Conservation (phyloP, 2,329 filamentous ascomycete genomes). For the Alternaria sp. region DNA sequence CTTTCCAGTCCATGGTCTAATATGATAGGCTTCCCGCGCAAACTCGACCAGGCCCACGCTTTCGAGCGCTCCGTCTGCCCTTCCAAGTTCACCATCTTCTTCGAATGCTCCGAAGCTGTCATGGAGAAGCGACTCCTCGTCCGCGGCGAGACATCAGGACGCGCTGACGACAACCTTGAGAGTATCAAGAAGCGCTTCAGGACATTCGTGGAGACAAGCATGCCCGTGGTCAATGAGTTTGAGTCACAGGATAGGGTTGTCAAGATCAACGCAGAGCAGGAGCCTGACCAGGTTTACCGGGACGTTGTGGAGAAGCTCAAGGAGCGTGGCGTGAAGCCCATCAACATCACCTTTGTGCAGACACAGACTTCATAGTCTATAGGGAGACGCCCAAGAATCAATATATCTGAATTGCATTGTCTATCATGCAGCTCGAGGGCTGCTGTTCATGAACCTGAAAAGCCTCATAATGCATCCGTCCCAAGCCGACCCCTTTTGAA, state of each 20-base stretch:
- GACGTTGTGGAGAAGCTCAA: slow-evolving; percentile 52
- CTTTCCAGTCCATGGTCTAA: background rate
- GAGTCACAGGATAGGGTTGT: slow-evolving; percentile 78
- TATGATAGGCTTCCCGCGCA: slow-evolving; percentile 79
- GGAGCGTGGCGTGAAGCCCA: slow-evolving; percentile 42
- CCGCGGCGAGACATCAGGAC: slow-evolving; percentile 89
- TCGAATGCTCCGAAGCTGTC: slow-evolving; percentile 87
- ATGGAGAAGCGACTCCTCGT: slow-evolving; percentile 86
- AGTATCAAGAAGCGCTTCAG: slow-evolving; percentile 96
- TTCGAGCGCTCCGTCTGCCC: slow-evolving; percentile 91
- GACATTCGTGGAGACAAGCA: slow-evolving; percentile 92
- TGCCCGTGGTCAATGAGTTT: slow-evolving; percentile 93
- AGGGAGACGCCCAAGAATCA: background rate
- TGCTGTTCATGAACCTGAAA: slow-evolving; percentile 36
- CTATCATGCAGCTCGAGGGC: slow-evolving; percentile 42
- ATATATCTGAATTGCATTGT: slow-evolving; percentile 38
- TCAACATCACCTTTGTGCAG: slow-evolving; percentile 38
- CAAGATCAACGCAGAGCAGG: slow-evolving; percentile 74
- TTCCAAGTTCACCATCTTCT: slow-evolving; percentile 87
- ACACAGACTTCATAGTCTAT: slow-evolving; percentile 24
- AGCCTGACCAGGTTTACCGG: slow-evolving; percentile 69
- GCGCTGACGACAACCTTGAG: slow-evolving; percentile 92
- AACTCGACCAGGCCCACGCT: slow-evolving; percentile 94
- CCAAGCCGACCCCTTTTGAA: slow-evolving; percentile 28
- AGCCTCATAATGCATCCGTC: slow-evolving; percentile 37